Conservation (phyloP, 306 rosid species). For the Lathyrus sativus region DNA sequence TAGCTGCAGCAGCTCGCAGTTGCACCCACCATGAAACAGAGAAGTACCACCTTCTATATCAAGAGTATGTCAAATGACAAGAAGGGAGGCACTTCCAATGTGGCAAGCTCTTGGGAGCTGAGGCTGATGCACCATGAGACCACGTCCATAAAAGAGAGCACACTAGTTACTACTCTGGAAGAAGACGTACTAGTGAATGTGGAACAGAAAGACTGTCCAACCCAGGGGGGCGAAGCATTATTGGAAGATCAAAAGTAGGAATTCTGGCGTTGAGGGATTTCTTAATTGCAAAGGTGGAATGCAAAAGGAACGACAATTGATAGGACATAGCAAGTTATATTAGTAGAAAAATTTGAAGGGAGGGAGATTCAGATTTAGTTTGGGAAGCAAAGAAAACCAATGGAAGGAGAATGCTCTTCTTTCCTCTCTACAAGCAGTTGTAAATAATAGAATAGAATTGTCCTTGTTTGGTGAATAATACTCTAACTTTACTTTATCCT, state of each 20-base stretch:
- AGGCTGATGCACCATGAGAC: too few species aligned
- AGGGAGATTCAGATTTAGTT: constrained; percentile 14
- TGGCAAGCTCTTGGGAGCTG: too few species aligned
- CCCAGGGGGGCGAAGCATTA: not conserved
- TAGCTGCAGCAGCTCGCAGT: too few species aligned
- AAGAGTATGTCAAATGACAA: too few species aligned
- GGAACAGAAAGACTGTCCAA: too few species aligned
- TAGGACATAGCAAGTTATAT: not conserved
- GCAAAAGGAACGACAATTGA: not conserved
- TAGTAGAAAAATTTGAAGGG: not conserved
- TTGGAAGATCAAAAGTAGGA: not conserved
- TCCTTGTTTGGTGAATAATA: not conserved
- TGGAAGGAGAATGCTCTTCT: constrained; percentile 10
- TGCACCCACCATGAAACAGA: too few species aligned
- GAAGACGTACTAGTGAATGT: too few species aligned
- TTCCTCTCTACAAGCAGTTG: not conserved
- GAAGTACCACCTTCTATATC: too few species aligned
- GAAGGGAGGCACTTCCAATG: too few species aligned
- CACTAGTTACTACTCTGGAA: too few species aligned
- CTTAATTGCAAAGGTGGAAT: not conserved
- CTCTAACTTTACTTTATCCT: not conserved
- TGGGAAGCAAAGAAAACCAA: constrained; percentile 7
- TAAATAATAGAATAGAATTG: constrained; percentile 5
- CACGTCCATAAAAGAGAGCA: too few species aligned
- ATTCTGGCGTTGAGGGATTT: not conserved